phyloP scores from a whole-genome alignment of 495 filamentous ascomycete genomes.

The Trypethelium eluteriae region DNA sequence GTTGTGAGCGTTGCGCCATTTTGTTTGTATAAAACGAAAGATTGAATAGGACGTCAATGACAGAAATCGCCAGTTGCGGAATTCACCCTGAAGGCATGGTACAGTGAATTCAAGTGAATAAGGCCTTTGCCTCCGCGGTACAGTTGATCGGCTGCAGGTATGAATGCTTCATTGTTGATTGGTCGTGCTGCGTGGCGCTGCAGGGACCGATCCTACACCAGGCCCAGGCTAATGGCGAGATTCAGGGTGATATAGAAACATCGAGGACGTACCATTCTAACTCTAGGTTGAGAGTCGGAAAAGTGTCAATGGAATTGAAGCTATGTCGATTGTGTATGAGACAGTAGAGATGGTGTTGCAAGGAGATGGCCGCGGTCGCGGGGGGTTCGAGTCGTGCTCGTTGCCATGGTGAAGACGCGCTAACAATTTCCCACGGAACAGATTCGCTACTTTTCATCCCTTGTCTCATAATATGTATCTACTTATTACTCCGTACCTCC shows the following conservation, averaged over 20 bases:
- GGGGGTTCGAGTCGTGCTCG: neutral
- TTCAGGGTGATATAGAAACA: neutral
- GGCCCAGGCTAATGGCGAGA: neutral
- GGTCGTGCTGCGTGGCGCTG: slow-evolving; percentile 1
- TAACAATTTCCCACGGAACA: neutral
- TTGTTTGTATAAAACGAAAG: neutral
- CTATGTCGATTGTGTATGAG: slow-evolving; percentile 8
- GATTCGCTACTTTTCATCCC: neutral
- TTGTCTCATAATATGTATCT: neutral
- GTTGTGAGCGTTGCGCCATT: slow-evolving; percentile 15
- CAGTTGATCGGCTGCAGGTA: neutral
- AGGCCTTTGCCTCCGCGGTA: neutral
- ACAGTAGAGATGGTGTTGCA: neutral
- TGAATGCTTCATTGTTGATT: slow-evolving; percentile 7
- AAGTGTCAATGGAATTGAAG: neutral
- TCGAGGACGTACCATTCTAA: neutral
- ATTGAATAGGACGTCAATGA: neutral
- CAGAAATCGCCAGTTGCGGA: neutral
- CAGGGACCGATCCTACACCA: slow-evolving; percentile 1
- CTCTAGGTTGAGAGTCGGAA: neutral
- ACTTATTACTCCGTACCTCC: no score
- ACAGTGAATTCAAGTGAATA: neutral
- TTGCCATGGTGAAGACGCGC: slow-evolving; percentile 9
- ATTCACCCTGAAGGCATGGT: neutral
- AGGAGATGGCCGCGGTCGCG: neutral